Percentiles rank a stretch among this genome's conserved stretches.
Evolutionary conservation across 176 grass and related monocot genomes (phyloP).

Genomic region (Echinochloa phyllopogon): DNA sequence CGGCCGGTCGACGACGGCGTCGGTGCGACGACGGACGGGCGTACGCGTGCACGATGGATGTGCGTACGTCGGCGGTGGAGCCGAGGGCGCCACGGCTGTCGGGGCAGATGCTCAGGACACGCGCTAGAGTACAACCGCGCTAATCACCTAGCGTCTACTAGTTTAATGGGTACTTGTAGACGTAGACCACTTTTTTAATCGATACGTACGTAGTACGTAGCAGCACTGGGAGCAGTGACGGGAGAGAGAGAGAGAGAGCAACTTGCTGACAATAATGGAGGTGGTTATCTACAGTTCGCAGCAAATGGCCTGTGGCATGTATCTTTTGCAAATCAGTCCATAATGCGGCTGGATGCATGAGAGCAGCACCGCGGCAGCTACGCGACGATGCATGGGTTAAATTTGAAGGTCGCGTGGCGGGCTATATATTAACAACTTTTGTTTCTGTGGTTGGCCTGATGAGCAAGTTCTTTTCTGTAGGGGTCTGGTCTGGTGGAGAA

Average conservation of each 20-base stretch:
- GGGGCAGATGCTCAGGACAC: constrained; percentile 45
- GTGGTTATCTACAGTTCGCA: constrained; percentile 33
- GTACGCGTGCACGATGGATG: neutral
- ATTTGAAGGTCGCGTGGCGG: neutral
- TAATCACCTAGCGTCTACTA: constrained; percentile 22
- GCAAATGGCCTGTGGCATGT: constrained; percentile 6
- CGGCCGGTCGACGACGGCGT: neutral
- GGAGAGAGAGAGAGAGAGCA: neutral
- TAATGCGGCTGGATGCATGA: neutral
- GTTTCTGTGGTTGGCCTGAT: neutral
- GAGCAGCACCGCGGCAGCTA: no score
- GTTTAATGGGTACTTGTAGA: constrained; percentile 32
- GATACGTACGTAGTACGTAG: neutral
- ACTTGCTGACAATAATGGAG: constrained; percentile 31
- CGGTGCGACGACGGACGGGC: neutral
- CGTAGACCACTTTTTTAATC: constrained; percentile 25
- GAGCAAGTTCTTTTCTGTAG: neutral
- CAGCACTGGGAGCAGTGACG: neutral
- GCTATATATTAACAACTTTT: neutral
- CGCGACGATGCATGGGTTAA: neutral
- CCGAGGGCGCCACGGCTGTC: constrained; percentile 38
- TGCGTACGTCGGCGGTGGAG: constrained; percentile 38
- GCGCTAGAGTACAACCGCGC: constrained; percentile 42
- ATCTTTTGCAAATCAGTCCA: constrained; percentile 1
- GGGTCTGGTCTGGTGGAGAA: no score